phyloP scores from a whole-genome alignment of 2,329 filamentous ascomycete species.

The Phaeosphaeriaceae sp. region DNA sequence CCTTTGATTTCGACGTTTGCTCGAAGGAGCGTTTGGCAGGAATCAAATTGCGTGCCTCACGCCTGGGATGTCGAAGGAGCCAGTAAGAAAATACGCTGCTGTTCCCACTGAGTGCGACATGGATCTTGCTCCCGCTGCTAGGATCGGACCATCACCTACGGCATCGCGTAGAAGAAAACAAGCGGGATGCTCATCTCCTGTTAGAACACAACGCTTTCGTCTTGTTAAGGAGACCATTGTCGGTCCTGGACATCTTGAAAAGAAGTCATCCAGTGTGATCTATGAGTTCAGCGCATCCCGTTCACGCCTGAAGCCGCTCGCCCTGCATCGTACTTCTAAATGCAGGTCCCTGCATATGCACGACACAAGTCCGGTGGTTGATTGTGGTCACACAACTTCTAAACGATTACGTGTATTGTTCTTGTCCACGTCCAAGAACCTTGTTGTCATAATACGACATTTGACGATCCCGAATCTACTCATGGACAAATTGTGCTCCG shows the following conservation, averaged over 20 bases:
- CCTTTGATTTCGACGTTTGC: slow-evolving; percentile 6
- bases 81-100: not conserved
- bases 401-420: not conserved
- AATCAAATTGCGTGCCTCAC: not conserved
- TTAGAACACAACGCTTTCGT: not conserved
- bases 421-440: not conserved
- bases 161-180: not conserved
- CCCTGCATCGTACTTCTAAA: not conserved
- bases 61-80: not conserved
- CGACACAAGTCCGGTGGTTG: not conserved
- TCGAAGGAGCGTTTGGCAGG: not conserved
- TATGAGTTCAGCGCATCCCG: not conserved
- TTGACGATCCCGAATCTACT: not conserved
- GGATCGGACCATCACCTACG: not conserved
- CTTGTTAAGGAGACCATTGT: not conserved
- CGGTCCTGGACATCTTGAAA: not conserved
- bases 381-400: not conserved
- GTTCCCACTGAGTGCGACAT: slow-evolving; percentile 1
- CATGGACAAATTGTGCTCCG: not conserved
- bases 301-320: not conserved
- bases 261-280: not conserved
- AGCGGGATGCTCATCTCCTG: not conserved
- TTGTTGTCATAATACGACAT: not conserved
- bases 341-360: not conserved
- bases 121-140: slow-evolving; percentile 2